Evolutionary conservation across 306 rosid genomes (phyloP).

Genomic region (Quercus glauca): DNA sequence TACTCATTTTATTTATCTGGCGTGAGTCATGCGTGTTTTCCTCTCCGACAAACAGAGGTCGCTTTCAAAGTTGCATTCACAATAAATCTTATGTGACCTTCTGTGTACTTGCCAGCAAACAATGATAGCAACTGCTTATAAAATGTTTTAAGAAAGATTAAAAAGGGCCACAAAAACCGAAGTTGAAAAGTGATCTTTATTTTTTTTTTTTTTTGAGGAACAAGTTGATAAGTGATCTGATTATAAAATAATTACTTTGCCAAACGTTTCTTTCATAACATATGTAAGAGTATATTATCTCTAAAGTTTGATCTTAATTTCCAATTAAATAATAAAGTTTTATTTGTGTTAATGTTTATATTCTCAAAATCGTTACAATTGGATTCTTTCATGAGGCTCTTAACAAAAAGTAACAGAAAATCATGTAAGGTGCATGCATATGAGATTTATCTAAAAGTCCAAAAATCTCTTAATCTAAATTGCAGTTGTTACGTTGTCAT

Average conservation of each 20-base stretch:
- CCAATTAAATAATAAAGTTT: not conserved
- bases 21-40: not conserved
- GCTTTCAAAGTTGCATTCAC: not conserved
- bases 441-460: too few species aligned
- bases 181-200: not conserved
- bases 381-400: too few species aligned
- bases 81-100: not conserved
- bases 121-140: not conserved
- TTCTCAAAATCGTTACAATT: too few species aligned
- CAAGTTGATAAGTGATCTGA: not conserved
- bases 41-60: not conserved
- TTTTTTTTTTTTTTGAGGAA: too few species aligned
- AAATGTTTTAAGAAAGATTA: not conserved
- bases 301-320: not conserved
- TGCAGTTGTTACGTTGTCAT: too few species aligned
- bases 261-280: not conserved
- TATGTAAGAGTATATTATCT: not conserved
- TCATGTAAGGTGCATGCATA: too few species aligned
- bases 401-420: too few species aligned
- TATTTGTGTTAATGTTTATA: not conserved
- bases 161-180: not conserved
- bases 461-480: too few species aligned
- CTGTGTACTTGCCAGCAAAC: not conserved
- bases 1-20: too few species aligned
- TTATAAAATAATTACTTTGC: not conserved